Percentiles rank a stretch among this genome's conserved stretches.
phyloP scores from a whole-genome alignment of 306 rosid species.

The Lathyrus sativus region DNA sequence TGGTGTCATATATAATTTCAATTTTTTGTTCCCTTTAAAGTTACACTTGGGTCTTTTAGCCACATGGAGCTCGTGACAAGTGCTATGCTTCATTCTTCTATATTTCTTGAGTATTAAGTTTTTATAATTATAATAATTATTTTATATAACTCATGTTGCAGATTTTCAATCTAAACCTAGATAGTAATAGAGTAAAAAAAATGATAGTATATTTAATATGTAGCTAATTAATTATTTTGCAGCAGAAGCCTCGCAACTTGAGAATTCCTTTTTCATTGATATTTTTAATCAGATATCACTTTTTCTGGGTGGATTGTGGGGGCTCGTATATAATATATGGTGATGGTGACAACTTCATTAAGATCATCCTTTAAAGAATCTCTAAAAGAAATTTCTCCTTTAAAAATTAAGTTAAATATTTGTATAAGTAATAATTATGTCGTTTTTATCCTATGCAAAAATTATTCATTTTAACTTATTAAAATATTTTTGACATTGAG shows the following conservation, averaged over 20 bases:
- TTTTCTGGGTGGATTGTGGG: not conserved
- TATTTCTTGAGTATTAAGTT: slow-evolving; percentile 30
- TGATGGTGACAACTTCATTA: too few species aligned
- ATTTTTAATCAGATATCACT: not conserved
- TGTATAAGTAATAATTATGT: too few species aligned
- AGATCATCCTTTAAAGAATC: too few species aligned
- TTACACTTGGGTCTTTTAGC: slow-evolving; percentile 56
- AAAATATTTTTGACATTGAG: too few species aligned
- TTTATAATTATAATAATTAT: not conserved
- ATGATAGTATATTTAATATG: too few species aligned
- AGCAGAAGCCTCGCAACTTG: slow-evolving; percentile 1
- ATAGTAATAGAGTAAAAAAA: too few species aligned
- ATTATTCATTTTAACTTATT: too few species aligned
- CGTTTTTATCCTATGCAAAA: too few species aligned
- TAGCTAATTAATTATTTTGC: not conserved
- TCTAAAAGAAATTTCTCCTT: too few species aligned
- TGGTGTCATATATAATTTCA: slow-evolving; percentile 38
- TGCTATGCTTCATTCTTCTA: slow-evolving; percentile 43
- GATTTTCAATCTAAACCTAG: too few species aligned
- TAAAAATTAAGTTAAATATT: too few species aligned
- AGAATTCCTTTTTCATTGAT: slow-evolving; percentile 18
- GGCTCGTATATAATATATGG: not conserved
- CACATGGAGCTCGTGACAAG: slow-evolving; percentile 63
- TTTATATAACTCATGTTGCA: not conserved
- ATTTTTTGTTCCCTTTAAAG: slow-evolving; percentile 64